Conservation (phyloP, 768 basidiomycete species). For the Mycena maculata region DNA sequence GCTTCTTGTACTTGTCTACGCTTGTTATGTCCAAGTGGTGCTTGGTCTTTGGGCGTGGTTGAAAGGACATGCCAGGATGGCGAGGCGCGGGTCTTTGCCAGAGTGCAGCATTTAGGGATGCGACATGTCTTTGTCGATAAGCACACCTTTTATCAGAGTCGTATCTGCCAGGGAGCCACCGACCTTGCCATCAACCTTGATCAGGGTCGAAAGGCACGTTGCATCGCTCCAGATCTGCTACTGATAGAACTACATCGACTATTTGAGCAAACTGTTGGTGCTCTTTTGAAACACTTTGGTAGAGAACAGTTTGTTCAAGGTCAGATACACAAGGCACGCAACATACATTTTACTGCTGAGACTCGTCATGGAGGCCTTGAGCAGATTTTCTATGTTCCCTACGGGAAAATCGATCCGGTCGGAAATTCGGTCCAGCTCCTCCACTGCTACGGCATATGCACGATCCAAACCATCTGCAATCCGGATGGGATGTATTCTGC, state of each 20-base stretch:
- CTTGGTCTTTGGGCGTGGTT: conserved; percentile 99
- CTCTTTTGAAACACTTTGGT: conserved; percentile 95
- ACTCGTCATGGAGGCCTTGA: conserved; percentile 96
- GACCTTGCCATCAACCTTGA: conserved; percentile 99
- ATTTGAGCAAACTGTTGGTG: conserved; percentile 96
- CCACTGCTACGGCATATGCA: conserved; percentile 90
- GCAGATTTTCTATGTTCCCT: conserved; percentile 84
- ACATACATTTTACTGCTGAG: conserved; percentile 97
- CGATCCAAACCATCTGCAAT: conserved; percentile 99
- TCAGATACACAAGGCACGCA: neutral
- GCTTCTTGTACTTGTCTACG: conserved; percentile 96
- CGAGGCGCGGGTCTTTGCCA: conserved; percentile 90
- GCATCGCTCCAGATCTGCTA: conserved; percentile 93
- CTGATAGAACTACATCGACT: conserved; percentile 94
- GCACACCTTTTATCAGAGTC: conserved; percentile 93
- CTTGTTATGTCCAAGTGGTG: conserved; percentile 97
- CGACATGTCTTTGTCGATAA: conserved; percentile 99
- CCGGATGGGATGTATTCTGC: conserved; percentile 98
- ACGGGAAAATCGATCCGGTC: conserved; percentile 89
- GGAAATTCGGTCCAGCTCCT: conserved; percentile 90
- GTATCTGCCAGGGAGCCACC: conserved; percentile 97
- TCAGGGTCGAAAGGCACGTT: conserved; percentile 98
- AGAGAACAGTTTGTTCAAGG: conserved; percentile 12
- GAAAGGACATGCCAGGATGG: conserved; percentile 98
- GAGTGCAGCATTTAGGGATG: conserved; percentile 96